Conservation (phyloP, 2,329 filamentous ascomycete species). For the Monosporascus sp. region DNA sequence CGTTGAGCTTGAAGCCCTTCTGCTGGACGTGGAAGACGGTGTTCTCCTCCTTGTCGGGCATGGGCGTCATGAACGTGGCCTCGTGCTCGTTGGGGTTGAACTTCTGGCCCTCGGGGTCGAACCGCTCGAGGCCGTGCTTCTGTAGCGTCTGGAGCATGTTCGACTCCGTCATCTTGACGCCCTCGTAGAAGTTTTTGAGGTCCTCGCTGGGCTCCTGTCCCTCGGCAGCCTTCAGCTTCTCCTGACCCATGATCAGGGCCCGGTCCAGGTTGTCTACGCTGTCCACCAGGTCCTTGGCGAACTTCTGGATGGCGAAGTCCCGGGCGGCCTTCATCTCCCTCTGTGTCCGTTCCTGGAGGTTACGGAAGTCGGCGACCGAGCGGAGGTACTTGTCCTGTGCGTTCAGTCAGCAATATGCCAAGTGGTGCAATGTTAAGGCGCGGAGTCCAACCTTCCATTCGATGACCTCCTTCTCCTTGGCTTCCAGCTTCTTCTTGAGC, state of each 20-base stretch:
- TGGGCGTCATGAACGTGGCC: constrained; percentile 89
- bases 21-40: constrained; percentile 89
- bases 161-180: constrained; percentile 89
- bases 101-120: constrained; percentile 76
- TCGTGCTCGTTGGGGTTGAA: constrained; percentile 98
- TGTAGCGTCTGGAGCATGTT: constrained; percentile 83
- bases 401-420: neutral
- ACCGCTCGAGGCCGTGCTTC: constrained; percentile 90
- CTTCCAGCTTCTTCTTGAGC: constrained; percentile 62
- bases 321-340: constrained; percentile 83
- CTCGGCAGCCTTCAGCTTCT: constrained; percentile 55
- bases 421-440: neutral
- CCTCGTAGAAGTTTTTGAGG: constrained; percentile 74
- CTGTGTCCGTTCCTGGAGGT: constrained; percentile 90
- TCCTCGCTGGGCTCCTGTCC: constrained; percentile 49
- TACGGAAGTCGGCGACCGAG: constrained; percentile 92
- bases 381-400: constrained; percentile 87
- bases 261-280: constrained; percentile 96
- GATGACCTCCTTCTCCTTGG: constrained; percentile 65
- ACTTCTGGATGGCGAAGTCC: constrained; percentile 93
- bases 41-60: constrained; percentile 82
- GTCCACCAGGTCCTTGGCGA: constrained; percentile 92
- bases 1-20: constrained; percentile 94
- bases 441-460: constrained; percentile 72
- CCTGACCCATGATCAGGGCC: constrained; percentile 73